Evolutionary conservation across 768 basidiomycete species (phyloP).

Genomic region (Gyrodon lividus): DNA sequence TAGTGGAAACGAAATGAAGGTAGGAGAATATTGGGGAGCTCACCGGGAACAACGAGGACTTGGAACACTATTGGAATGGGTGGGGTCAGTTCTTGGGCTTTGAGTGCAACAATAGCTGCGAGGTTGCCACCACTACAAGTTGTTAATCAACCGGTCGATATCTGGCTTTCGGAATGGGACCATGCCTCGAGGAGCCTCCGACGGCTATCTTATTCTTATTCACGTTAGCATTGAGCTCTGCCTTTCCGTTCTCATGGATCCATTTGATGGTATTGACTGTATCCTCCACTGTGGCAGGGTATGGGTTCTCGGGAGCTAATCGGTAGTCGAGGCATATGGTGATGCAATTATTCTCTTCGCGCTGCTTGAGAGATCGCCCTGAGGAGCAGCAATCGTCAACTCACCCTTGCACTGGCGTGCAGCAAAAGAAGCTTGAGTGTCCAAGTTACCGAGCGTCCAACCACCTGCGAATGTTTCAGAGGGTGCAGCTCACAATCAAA

Average conservation of each 20-base stretch:
- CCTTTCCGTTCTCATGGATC: slow-evolving; percentile 49
- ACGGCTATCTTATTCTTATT: slow-evolving; percentile 58
- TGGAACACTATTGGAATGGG: slow-evolving; percentile 62
- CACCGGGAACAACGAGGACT: slow-evolving; percentile 60
- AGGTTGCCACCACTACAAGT: slow-evolving; percentile 63
- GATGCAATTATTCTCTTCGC: slow-evolving; percentile 56
- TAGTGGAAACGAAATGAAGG: no score
- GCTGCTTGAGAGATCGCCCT: not conserved
- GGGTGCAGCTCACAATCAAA: not conserved
- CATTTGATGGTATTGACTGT: slow-evolving; percentile 66
- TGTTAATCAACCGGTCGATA: not conserved
- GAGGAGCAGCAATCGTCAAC: not conserved
- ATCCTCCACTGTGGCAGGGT: slow-evolving; percentile 71
- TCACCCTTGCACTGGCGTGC: slow-evolving; percentile 26
- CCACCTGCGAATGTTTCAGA: slow-evolving; percentile 45
- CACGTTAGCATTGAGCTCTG: slow-evolving; percentile 46
- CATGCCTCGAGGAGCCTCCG: slow-evolving; percentile 68
- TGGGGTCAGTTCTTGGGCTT: slow-evolving; percentile 48
- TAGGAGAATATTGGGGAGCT: not conserved
- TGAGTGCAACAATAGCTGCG: slow-evolving; percentile 63
- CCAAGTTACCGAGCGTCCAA: slow-evolving; percentile 69
- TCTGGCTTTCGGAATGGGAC: not conserved
- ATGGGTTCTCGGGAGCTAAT: slow-evolving; percentile 67
- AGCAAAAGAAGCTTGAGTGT: slow-evolving; percentile 57
- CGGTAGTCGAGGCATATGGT: slow-evolving; percentile 70